These are phyloP conservation scores for Aspergillus sp. DNA, from an alignment of 2,329 filamentous ascomycete genomes.

Conservation along the genomic window DNA sequence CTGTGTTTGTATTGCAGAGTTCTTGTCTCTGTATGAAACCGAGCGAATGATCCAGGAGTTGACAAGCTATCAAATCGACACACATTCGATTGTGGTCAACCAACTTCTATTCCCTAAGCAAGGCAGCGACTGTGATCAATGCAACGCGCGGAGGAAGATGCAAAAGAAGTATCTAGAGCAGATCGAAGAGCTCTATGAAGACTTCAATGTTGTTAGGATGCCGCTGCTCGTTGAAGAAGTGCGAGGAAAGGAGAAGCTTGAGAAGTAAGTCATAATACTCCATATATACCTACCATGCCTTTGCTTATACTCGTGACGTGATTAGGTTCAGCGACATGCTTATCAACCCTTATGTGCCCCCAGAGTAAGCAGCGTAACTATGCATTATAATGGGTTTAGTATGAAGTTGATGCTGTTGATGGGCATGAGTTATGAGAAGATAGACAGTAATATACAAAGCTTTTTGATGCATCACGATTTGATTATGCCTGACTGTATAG, in stretches of 20 bases:
- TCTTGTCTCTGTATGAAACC: conserved; percentile 94
- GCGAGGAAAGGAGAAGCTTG: conserved; percentile 87
- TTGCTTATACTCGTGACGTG: conserved; percentile 16
- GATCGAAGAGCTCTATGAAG: conserved; percentile 97
- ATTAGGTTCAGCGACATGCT: conserved; percentile 52
- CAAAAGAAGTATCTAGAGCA: conserved; percentile 99
- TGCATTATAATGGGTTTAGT: conserved; percentile 16
- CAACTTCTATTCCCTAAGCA: conserved; percentile 91
- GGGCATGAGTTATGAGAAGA: conserved; percentile 41
- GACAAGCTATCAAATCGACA: conserved; percentile 89
- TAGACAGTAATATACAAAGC: conserved; percentile 36
- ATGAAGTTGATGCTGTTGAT: conserved; percentile 17
- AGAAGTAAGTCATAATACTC: conserved; percentile 59
- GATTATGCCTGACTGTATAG: conserved; percentile 1
- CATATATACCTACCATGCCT: neutral
- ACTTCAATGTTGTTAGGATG: conserved; percentile 99
- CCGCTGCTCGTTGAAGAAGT: conserved; percentile 94
- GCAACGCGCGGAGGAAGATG: conserved; percentile 93
- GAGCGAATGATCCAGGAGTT: conserved; percentile 99
- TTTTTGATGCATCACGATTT: conserved; percentile 13
- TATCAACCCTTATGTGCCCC: conserved; percentile 49
- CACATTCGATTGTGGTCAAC: conserved; percentile 96
- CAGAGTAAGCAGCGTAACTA: conserved; percentile 32
- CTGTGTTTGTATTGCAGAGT: conserved; percentile 97
- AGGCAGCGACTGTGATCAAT: conserved; percentile 87